Conservation (phyloP, 768 basidiomycete species). For the Lactifluus hygrophoroides region DNA sequence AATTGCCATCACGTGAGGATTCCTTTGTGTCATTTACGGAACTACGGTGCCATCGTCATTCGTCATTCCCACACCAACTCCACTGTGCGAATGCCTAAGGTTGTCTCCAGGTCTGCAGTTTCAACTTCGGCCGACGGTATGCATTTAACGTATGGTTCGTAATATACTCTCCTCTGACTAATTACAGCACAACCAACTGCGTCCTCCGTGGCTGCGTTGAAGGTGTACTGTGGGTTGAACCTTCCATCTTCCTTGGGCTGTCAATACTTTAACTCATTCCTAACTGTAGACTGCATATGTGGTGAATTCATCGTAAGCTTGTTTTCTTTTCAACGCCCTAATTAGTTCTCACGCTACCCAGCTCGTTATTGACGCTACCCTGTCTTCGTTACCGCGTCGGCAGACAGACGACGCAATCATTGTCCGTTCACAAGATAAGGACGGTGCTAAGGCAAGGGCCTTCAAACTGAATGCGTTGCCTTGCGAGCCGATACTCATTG, state of each 20-base stretch:
- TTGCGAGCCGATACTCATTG: constrained; percentile 62
- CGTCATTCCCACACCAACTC: background rate
- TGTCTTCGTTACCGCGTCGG: constrained; percentile 59
- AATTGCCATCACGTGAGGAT: constrained; percentile 12
- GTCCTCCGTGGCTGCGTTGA: constrained; percentile 66
- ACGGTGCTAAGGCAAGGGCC: constrained; percentile 48
- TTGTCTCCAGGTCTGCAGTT: constrained; percentile 80
- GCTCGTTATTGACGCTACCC: constrained; percentile 76
- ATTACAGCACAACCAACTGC: constrained; percentile 64
- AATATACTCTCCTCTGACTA: background rate
- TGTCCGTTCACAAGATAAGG: constrained; percentile 62
- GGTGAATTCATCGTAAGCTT: constrained; percentile 75
- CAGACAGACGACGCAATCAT: constrained; percentile 76
- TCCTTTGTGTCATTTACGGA: background rate
- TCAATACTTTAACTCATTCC: constrained; percentile 2
- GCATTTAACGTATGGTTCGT: constrained; percentile 20
- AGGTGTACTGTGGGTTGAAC: constrained; percentile 63
- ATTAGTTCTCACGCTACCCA: constrained; percentile 24
- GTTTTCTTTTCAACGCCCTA: background rate
- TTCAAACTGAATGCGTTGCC: constrained; percentile 82
- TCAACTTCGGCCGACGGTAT: constrained; percentile 82
- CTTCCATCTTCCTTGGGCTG: constrained; percentile 3
- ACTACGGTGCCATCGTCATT: background rate
- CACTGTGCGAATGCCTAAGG: constrained; percentile 66
- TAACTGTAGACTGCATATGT: constrained; percentile 65